Evolutionary conservation across 78 protist species (phyloP).

Genomic region (Protostelium mycophagum): DNA sequence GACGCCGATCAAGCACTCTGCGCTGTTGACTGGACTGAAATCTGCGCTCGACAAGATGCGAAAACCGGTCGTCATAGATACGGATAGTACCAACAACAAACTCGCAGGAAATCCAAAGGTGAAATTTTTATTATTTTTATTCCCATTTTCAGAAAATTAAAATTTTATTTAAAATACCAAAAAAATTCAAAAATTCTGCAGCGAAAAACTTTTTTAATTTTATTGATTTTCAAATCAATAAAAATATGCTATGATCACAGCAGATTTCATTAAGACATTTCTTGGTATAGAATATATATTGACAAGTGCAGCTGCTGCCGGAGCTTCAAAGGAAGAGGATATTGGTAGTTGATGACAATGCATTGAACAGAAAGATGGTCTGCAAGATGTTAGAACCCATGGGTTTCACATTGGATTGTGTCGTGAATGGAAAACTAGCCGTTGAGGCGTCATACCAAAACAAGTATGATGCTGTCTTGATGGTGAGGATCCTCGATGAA

Average conservation of each 20-base stretch:
- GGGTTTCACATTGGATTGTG: background rate
- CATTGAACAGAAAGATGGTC: background rate
- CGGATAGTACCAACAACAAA: too few relatives aligned
- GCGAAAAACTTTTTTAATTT: too few relatives aligned
- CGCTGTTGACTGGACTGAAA: background rate
- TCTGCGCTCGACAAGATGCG: background rate
- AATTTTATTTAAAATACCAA: too few relatives aligned
- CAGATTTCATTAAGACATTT: too few relatives aligned
- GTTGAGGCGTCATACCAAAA: background rate
- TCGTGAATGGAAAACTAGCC: background rate
- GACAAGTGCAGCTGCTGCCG: too few relatives aligned
- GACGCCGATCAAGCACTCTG: background rate
- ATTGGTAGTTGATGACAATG: background rate
- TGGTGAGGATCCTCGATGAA: background rate
- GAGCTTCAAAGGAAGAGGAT: background rate
- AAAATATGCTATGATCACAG: too few relatives aligned
- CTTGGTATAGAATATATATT: too few relatives aligned
- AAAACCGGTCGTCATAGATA: background rate
- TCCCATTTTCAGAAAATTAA: too few relatives aligned
- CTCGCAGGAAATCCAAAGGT: too few relatives aligned
- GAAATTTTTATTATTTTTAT: too few relatives aligned
- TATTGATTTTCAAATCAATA: too few relatives aligned
- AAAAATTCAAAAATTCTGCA: too few relatives aligned
- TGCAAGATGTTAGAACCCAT: background rate
- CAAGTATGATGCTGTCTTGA: background rate